Evolutionary conservation across 495 filamentous ascomycete genomes (phyloP).

Genomic region (Penicillium crystallinum): DNA sequence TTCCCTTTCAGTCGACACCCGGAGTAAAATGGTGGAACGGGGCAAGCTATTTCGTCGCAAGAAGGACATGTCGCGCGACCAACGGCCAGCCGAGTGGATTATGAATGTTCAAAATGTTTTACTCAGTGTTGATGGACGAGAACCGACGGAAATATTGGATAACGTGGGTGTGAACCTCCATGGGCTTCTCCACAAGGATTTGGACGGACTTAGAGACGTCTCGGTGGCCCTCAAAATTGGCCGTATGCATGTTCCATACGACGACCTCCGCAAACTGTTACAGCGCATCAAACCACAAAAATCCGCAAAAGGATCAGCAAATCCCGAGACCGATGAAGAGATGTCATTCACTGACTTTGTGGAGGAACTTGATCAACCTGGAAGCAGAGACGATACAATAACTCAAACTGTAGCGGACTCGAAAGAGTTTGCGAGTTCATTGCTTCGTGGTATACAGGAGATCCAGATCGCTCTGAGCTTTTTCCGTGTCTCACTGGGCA

Average conservation of each 20-base stretch:
- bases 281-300: conserved; percentile 44
- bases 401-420: conserved; percentile 88
- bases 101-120: conserved; percentile 77
- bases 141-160: conserved; percentile 86
- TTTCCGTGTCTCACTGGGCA: conserved; percentile 74
- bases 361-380: conserved; percentile 70
- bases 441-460: conserved; percentile 89
- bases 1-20: conserved; percentile 82
- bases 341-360: conserved; percentile 69
- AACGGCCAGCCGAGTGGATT: conserved; percentile 92
- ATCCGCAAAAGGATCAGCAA: conserved; percentile 29
- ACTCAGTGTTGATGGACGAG: conserved; percentile 77
- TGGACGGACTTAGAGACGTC: conserved; percentile 84
- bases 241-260: conserved; percentile 81
- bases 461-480: conserved; percentile 95
- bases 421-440: conserved; percentile 84
- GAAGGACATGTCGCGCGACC: conserved; percentile 61
- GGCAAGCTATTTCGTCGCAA: conserved; percentile 85
- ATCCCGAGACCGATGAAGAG: conserved; percentile 43
- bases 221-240: conserved; percentile 88
- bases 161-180: conserved; percentile 84
- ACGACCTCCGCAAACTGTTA: conserved; percentile 67
- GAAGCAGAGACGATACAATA: conserved; percentile 66
- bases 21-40: conserved; percentile 84
- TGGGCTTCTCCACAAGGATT: conserved; percentile 81